A percentile compares a stretch with the other conserved stretches of the same genome.
These are phyloP conservation scores for Stromatinia cepivora DNA, from an alignment of 2,329 filamentous ascomycete species.

Conservation along the genomic window DNA sequence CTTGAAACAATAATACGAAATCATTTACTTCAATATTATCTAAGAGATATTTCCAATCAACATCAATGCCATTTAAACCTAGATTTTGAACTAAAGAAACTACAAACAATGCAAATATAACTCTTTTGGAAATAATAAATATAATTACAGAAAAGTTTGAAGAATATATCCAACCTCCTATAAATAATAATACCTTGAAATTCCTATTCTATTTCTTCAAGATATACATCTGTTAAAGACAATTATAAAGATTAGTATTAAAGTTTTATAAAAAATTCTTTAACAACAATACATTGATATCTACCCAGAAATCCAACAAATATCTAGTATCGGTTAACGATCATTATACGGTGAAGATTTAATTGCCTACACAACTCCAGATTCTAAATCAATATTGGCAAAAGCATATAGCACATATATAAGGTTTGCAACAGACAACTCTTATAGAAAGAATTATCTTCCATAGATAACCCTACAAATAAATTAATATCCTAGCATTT, in stretches of 20 bases:
- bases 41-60: slow-evolving; percentile 35
- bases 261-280: slow-evolving; percentile 66
- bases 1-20: slow-evolving; percentile 39
- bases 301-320: slow-evolving; percentile 68
- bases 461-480: slow-evolving; percentile 66
- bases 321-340: slow-evolving; percentile 44
- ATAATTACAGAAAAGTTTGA: slow-evolving; percentile 70
- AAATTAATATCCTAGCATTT: not conserved
- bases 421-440: slow-evolving; percentile 67
- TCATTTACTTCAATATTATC: slow-evolving; percentile 35
- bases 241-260: slow-evolving; percentile 75
- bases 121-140: slow-evolving; percentile 60
- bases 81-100: slow-evolving; percentile 71
- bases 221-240: slow-evolving; percentile 74
- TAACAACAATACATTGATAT: slow-evolving; percentile 76
- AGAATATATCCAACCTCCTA: slow-evolving; percentile 86
- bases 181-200: slow-evolving; percentile 74
- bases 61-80: slow-evolving; percentile 57
- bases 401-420: slow-evolving; percentile 82
- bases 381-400: slow-evolving; percentile 69
- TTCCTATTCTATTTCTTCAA: slow-evolving; percentile 77
- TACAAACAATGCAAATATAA: slow-evolving; percentile 67
- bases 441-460: slow-evolving; percentile 68
- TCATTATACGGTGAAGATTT: slow-evolving; percentile 49
- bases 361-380: slow-evolving; percentile 57